Evolutionary conservation across 1,284 basidiomycete species (phyloP).

Genomic region (Wolfiporia cocos): DNA sequence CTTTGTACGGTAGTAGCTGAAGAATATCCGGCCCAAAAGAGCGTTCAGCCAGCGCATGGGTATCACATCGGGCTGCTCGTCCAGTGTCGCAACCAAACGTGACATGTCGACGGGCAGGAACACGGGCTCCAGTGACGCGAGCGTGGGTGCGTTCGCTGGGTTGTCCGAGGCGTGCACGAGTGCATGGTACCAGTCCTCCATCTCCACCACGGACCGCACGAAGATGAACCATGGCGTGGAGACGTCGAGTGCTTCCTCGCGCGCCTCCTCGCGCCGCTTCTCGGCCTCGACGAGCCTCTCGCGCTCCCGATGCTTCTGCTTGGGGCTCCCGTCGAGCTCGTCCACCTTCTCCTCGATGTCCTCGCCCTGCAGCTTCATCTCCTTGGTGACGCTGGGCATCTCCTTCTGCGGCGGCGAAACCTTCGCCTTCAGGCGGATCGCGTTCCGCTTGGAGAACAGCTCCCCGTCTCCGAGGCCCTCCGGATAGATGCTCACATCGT

Average conservation of each 20-base stretch:
- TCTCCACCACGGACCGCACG: slow-evolving; percentile 75
- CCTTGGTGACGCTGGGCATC: slow-evolving; percentile 47
- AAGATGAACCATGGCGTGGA: slow-evolving; percentile 86
- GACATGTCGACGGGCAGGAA: slow-evolving; percentile 83
- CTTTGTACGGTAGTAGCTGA: slow-evolving; percentile 85
- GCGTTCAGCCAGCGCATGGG: slow-evolving; percentile 98
- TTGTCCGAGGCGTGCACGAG: slow-evolving; percentile 72
- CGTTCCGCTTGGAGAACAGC: slow-evolving; percentile 84
- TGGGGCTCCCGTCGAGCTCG: slow-evolving; percentile 28
- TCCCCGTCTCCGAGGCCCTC: slow-evolving; percentile 76
- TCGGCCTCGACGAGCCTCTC: slow-evolving; percentile 40
- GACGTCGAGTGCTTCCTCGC: slow-evolving; percentile 43
- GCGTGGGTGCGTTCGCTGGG: slow-evolving; percentile 48
- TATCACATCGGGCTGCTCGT: slow-evolving; percentile 91
- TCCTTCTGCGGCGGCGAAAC: slow-evolving; percentile 22
- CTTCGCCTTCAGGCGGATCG: slow-evolving; percentile 71
- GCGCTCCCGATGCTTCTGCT: slow-evolving; percentile 38
- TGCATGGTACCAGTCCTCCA: slow-evolving; percentile 96
- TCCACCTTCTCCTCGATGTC: slow-evolving; percentile 34
- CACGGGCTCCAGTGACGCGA: slow-evolving; percentile 52
- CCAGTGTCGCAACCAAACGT: slow-evolving; percentile 77
- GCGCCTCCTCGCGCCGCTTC: slow-evolving; percentile 36
- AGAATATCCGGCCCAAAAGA: slow-evolving; percentile 87
- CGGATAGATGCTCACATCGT: slow-evolving; percentile 71
- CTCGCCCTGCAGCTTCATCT: slow-evolving; percentile 39